These are phyloP conservation scores for Heliocybe sulcata DNA, from an alignment of 1,284 basidiomycete genomes.

Conservation along the genomic window DNA sequence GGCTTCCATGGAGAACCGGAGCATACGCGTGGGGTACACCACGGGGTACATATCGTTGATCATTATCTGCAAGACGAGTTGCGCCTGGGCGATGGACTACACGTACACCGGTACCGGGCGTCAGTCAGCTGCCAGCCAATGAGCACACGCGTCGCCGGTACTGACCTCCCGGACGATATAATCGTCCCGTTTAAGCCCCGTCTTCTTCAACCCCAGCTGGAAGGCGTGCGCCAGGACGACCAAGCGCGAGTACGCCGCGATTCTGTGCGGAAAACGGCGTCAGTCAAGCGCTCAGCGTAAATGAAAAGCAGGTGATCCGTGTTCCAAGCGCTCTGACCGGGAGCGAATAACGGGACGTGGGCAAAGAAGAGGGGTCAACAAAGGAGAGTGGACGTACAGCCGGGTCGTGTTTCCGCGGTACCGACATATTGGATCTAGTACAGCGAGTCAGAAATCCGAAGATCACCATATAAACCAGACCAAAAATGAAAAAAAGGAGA, in stretches of 20 bases:
- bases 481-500: neutral
- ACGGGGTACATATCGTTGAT: constrained; percentile 29
- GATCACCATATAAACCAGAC: neutral
- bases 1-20: constrained; percentile 40
- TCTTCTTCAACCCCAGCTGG: constrained; percentile 31
- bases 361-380: neutral
- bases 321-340: neutral
- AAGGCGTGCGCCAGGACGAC: constrained; percentile 46
- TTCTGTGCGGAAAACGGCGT: constrained; percentile 25
- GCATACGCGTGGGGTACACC: constrained; percentile 29
- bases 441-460: constrained; percentile 1
- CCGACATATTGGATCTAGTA: constrained; percentile 33
- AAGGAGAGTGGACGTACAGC: constrained; percentile 25
- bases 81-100: constrained; percentile 39
- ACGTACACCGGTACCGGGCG: neutral
- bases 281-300: neutral
- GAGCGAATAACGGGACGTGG: neutral
- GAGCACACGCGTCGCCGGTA: neutral
- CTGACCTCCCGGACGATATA: constrained; percentile 27
- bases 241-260: constrained; percentile 41
- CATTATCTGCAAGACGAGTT: constrained; percentile 39
- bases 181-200: constrained; percentile 29
- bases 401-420: constrained; percentile 40
- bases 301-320: neutral
- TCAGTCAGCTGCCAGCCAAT: neutral